phyloP scores from a whole-genome alignment of 2,329 filamentous ascomycete genomes.

The Chaetomium strumarium region DNA sequence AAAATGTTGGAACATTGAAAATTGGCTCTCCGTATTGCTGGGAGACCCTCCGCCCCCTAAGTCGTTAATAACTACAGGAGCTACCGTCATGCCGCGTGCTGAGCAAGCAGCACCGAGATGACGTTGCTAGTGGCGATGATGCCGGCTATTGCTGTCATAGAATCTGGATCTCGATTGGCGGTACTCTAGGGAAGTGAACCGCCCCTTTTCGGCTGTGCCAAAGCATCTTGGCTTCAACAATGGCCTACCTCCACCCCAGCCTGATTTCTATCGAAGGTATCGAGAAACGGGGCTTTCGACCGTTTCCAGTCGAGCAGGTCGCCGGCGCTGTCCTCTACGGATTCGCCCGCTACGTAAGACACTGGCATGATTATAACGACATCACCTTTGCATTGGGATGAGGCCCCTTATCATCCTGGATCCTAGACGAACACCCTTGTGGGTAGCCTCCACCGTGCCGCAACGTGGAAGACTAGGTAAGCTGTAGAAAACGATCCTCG shows the following conservation, averaged over 20 bases:
- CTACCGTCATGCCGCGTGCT: background rate
- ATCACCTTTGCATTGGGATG: too few species aligned
- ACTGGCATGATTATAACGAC: constrained; percentile 5
- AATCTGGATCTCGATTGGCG: background rate
- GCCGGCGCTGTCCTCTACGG: constrained; percentile 5
- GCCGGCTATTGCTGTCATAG: background rate
- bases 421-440: too few species aligned
- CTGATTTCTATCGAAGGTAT: constrained; percentile 8
- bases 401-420: too few species aligned
- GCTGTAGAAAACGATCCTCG: too few species aligned
- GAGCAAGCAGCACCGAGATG: background rate
- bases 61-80: background rate
- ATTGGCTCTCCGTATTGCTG: background rate
- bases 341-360: too few species aligned
- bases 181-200: background rate
- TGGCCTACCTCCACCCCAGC: constrained; percentile 7
- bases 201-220: constrained; percentile 7
- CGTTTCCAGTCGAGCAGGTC: constrained; percentile 2
- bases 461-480: too few species aligned
- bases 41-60: background rate
- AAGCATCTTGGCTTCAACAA: constrained; percentile 13
- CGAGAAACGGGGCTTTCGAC: background rate
- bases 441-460: too few species aligned
- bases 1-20: background rate
- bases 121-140: background rate